Conservation (phyloP, 768 basidiomycete species). For the Psilocybe azurescens region DNA sequence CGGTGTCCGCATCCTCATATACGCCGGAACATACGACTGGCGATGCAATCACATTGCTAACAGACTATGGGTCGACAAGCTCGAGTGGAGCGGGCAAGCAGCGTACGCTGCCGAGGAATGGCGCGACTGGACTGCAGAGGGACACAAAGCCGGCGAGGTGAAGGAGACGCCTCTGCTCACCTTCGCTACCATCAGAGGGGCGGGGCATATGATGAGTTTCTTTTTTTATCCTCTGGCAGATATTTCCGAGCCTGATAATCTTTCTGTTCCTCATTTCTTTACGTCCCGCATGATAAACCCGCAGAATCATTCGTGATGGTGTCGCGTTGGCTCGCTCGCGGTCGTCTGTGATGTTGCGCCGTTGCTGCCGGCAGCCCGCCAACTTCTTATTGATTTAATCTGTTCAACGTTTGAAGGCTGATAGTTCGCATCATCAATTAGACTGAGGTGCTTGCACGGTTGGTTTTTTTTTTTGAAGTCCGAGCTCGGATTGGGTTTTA, state of each 20-base stretch:
- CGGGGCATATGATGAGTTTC: constrained; percentile 63
- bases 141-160: constrained; percentile 52
- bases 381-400: constrained; percentile 1
- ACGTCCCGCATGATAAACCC: constrained; percentile 76
- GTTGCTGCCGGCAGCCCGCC: background rate
- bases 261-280: constrained; percentile 19
- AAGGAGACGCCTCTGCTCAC: constrained; percentile 40
- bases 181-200: constrained; percentile 44
- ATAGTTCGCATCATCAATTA: constrained; percentile 5
- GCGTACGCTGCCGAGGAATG: constrained; percentile 53
- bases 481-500: background rate
- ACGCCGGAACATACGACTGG: constrained; percentile 80
- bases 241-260: constrained; percentile 19
- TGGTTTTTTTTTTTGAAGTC: background rate
- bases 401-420: constrained; percentile 4
- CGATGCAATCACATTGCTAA: constrained; percentile 84
- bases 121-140: constrained; percentile 62
- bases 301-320: constrained; percentile 67
- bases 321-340: constrained; percentile 61
- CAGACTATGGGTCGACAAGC: constrained; percentile 72
- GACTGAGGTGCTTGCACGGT: background rate
- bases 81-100: constrained; percentile 73
- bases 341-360: constrained; percentile 36
- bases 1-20: constrained; percentile 75
- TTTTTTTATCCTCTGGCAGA: constrained; percentile 10